Base-by-base conservation (phyloP, 176 grass and related monocot species). In the Cenchrus fungigraminus region DNA sequence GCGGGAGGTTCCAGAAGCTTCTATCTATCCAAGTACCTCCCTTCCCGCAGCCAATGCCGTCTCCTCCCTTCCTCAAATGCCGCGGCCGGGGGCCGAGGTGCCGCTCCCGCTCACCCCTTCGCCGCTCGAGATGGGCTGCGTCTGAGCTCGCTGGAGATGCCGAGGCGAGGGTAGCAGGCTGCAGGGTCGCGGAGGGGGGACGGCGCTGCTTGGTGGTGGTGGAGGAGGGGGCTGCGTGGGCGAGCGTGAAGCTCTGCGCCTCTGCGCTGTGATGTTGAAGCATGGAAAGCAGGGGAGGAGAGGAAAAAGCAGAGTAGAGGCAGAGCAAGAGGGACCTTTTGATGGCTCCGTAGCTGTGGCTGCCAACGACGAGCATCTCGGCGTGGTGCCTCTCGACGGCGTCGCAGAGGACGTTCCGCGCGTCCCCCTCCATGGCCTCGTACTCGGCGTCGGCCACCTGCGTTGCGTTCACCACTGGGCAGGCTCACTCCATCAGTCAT, bases 191-290 rank as follows among this genome's bases (percentile, higher is more conserved):
- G 71, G 46, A 12, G 32, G 5, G 9, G 16, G 45, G 22, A 61
- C 69, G 69, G 3, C 70, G 46, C 45, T 72, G 63, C 20, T 25
- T 25, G 66, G 5, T 37, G 62, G 65, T n/a, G 49, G 78, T 52
- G 78, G 14, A 20, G 46, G 70, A 51, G 12, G 69, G 45, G 46
- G 22, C 71, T 53, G 78, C 63, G 65, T 68, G 64, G 64, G 78
- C 53, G 79, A 81, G 79, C 64, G 64, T 68, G 79, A 69, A 69
- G 79, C 65, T 70, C 80, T 82, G 59, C 82, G 49, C 68, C 77
- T 56, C 59, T 61, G 78, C 58, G 67, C 56, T 54, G 70, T 57
- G 84, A 71, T 25, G 55, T 25, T 9, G 45, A n/a, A 82, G 74
- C 13, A 25, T 25, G 22, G 22, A 25, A 25, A 25, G 22, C 22